A percentile compares a stretch with the other conserved stretches of the same genome.
These are phyloP conservation scores for Fusarium sp. DNA, from an alignment of 2,329 filamentous ascomycete genomes.

Conservation along the genomic window DNA sequence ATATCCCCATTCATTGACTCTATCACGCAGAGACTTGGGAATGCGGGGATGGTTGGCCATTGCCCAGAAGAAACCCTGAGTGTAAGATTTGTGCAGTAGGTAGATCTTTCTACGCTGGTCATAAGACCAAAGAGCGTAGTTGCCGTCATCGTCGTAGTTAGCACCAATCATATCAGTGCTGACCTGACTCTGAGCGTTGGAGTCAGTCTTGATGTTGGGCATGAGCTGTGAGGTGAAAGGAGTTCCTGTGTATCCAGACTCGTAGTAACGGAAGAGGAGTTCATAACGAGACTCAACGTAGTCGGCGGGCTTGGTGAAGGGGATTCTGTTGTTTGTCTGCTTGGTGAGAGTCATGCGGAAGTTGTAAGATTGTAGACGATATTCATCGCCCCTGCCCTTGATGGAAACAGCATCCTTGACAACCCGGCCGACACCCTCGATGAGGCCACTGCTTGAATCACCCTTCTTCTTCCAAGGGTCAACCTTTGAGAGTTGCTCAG, in stretches of 20 bases:
- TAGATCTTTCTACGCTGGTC: constrained; percentile 11
- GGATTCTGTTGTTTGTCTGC: constrained; percentile 7
- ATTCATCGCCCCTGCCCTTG: constrained; percentile 13
- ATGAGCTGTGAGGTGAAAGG: constrained; percentile 36
- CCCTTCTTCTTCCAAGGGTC: constrained; percentile 32
- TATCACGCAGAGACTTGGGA: constrained; percentile 2
- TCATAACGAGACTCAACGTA: constrained; percentile 34
- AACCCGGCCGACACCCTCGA: constrained; percentile 24
- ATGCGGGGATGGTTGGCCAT: constrained; percentile 30
- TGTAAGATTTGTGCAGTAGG: constrained; percentile 23
- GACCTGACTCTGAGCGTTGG: constrained; percentile 31
- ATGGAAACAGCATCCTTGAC: constrained; percentile 9
- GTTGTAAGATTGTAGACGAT: constrained; percentile 38
- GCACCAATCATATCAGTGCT: constrained; percentile 36
- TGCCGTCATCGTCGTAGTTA: constrained; percentile 21
- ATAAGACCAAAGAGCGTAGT: constrained; percentile 34
- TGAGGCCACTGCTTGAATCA: constrained; percentile 15
- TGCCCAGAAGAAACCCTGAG: constrained; percentile 34
- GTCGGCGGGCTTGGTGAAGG: constrained; percentile 32
- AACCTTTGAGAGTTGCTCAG: constrained; percentile 16
- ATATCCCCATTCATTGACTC: constrained; percentile 24
- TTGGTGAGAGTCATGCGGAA: constrained; percentile 33
- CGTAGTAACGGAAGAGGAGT: constrained; percentile 33
- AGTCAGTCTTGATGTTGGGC: constrained; percentile 37
- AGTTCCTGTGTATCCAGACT: constrained; percentile 26